These are phyloP conservation scores for Canavalia ensiformis DNA, from an alignment of 306 rosid genomes.

Conservation along the genomic window DNA sequence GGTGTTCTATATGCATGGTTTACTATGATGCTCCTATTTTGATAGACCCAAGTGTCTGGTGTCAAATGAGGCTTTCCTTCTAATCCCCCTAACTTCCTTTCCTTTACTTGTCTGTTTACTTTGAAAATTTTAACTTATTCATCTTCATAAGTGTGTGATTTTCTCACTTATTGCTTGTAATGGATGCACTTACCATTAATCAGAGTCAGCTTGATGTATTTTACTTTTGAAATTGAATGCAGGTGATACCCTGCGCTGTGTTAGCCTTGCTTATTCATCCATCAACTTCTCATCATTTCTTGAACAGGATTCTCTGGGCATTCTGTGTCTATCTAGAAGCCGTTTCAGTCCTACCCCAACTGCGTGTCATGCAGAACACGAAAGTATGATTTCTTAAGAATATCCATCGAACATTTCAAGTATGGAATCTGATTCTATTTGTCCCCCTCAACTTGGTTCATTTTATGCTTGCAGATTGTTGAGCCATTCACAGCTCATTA, in stretches of 20 bases:
- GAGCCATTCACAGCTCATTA: slow-evolving; percentile 99
- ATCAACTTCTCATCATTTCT: slow-evolving; percentile 88
- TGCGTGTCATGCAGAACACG: slow-evolving; percentile 99
- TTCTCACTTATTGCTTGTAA: slow-evolving; percentile 30
- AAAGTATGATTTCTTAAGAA: slow-evolving; percentile 60
- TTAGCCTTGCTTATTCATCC: slow-evolving; percentile 94
- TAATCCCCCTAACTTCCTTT: background rate
- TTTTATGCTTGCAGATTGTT: slow-evolving; percentile 77
- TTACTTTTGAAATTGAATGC: slow-evolving; percentile 60
- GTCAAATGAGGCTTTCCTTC: slow-evolving; percentile 16
- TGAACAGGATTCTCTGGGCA: slow-evolving; percentile 95
- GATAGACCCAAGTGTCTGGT: background rate
- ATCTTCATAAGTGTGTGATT: background rate
- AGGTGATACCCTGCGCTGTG: slow-evolving; percentile 88
- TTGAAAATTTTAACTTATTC: slow-evolving; percentile 27
- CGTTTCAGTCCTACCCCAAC: slow-evolving; percentile 92
- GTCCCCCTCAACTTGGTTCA: slow-evolving; percentile 6
- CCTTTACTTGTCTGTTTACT: background rate
- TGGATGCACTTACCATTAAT: slow-evolving; percentile 17
- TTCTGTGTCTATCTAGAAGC: slow-evolving; percentile 99
- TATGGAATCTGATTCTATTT: slow-evolving; percentile 33
- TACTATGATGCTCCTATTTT: slow-evolving; percentile 26
- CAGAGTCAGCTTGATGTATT: slow-evolving; percentile 42
- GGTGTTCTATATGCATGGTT: slow-evolving; percentile 3
- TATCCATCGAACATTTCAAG: slow-evolving; percentile 7